A percentile compares a stretch with the other conserved stretches of the same genome.
phyloP scores from a whole-genome alignment of 1,284 basidiomycete species.

The Cryptococcus sp. region DNA sequence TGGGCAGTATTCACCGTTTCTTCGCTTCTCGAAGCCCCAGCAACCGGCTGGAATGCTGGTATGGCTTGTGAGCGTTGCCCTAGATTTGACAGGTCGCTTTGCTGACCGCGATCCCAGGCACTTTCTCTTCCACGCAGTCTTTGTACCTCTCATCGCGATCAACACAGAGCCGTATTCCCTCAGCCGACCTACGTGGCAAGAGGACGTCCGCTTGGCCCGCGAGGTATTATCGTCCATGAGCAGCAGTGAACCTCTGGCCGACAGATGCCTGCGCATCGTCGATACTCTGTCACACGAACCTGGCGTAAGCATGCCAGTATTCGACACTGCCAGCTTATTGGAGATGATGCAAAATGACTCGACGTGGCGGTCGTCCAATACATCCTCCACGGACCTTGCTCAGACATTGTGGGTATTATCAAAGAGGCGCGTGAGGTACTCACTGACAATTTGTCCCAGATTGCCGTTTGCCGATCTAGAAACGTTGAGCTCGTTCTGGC shows the following conservation, averaged over 20 bases:
- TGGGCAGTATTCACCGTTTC: constrained; percentile 24
- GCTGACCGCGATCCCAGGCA: constrained; percentile 16
- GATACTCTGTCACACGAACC: neutral
- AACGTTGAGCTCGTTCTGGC: too few relatives aligned
- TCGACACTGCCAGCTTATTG: too few relatives aligned
- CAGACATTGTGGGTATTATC: too few relatives aligned
- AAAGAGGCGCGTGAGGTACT: too few relatives aligned
- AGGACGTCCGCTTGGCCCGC: constrained; percentile 15
- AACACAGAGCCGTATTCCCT: constrained; percentile 20
- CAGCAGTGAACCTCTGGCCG: neutral
- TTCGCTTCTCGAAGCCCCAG: constrained; percentile 13
- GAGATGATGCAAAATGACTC: too few relatives aligned
- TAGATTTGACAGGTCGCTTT: neutral
- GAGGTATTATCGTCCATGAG: neutral
- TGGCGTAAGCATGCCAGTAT: too few relatives aligned
- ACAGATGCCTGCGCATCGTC: neutral
- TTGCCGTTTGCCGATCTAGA: too few relatives aligned
- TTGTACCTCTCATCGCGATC: constrained; percentile 29
- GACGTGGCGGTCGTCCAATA: too few relatives aligned
- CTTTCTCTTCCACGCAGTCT: constrained; percentile 32
- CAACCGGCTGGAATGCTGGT: constrained; percentile 27
- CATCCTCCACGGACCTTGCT: too few relatives aligned
- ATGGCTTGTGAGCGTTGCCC: constrained; percentile 23
- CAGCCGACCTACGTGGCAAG: constrained; percentile 9
- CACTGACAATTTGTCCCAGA: too few relatives aligned